Evolutionary conservation across 139 green algal species (phyloP).

Genomic region (Diplosphaera chodatii): DNA sequence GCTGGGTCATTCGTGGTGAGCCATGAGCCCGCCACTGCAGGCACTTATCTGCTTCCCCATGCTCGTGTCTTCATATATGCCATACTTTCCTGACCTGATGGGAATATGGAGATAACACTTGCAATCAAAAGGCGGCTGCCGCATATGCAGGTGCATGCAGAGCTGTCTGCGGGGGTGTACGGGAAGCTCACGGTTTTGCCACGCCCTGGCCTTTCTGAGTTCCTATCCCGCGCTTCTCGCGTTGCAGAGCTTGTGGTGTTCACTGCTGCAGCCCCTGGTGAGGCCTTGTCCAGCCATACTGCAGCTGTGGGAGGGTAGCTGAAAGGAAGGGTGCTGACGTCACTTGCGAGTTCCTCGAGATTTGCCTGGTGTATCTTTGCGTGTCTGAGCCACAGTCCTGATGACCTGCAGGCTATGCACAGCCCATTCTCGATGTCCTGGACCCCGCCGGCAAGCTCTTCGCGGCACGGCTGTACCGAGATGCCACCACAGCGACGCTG

Average conservation of each 20-base stretch:
- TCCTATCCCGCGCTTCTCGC: constrained; percentile 26
- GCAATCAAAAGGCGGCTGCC: too few species aligned
- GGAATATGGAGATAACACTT: too few species aligned
- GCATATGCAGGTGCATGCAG: too few species aligned
- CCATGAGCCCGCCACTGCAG: neutral
- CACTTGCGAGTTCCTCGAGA: too few species aligned
- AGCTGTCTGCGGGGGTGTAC: too few species aligned
- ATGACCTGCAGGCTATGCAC: constrained; percentile 31
- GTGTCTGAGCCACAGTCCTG: too few species aligned
- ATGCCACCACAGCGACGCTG: constrained; percentile 11
- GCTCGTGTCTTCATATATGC: too few species aligned
- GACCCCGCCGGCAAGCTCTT: constrained; percentile 27
- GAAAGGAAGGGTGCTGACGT: too few species aligned
- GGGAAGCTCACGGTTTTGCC: constrained; percentile 38
- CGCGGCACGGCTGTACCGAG: constrained; percentile 18
- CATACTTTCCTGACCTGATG: too few species aligned
- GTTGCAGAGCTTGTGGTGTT: constrained; percentile 57
- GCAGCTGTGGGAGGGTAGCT: too few species aligned
- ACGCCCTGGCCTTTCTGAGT: constrained; percentile 38
- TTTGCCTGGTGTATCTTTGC: too few species aligned
- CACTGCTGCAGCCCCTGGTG: constrained; percentile 44
- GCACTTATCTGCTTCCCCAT: too few species aligned
- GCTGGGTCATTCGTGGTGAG: neutral
- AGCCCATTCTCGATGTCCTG: constrained; percentile 32
- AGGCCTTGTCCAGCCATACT: neutral